Evolutionary conservation across 2,329 filamentous ascomycete species (phyloP).

Genomic region (Calonectria pseudoreteaudii): DNA sequence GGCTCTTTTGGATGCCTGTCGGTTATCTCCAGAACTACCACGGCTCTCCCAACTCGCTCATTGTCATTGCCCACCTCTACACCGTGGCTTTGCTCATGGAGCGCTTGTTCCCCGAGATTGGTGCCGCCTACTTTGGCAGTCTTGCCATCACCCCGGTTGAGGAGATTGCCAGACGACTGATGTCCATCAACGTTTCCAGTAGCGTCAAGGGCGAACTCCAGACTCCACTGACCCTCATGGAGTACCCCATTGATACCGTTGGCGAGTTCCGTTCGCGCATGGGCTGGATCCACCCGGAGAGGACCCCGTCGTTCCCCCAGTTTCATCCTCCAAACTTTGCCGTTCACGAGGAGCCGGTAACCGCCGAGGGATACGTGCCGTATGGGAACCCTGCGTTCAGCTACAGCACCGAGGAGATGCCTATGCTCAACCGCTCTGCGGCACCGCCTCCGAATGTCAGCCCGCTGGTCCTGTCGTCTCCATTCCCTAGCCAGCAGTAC

Average conservation of each 20-base stretch:
- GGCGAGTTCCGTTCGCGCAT: conserved; percentile 76
- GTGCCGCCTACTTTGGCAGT: conserved; percentile 87
- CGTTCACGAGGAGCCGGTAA: conserved; percentile 56
- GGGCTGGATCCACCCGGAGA: conserved; percentile 72
- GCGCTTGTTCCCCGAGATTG: conserved; percentile 91
- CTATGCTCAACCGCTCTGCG: conserved; percentile 61
- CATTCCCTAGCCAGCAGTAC: conserved; percentile 67
- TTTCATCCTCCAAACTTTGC: conserved; percentile 69
- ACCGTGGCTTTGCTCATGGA: conserved; percentile 89
- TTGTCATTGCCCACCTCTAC: conserved; percentile 92
- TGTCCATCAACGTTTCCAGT: conserved; percentile 73
- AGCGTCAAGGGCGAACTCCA: conserved; percentile 68
- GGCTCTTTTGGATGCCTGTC: conserved; percentile 96
- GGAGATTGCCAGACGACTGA: conserved; percentile 83
- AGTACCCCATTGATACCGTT: conserved; percentile 77
- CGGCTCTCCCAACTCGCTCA: conserved; percentile 80
- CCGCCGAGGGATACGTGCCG: conserved; percentile 59
- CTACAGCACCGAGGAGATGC: conserved; percentile 73
- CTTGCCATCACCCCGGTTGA: conserved; percentile 85
- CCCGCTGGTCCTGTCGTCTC: conserved; percentile 68
- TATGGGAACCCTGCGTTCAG: conserved; percentile 71
- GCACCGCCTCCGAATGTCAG: conserved; percentile 62
- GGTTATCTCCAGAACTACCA: conserved; percentile 82
- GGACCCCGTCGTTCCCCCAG: conserved; percentile 71
- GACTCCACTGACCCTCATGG: conserved; percentile 75